Conservation (phyloP, 306 rosid species). For the Ochetophila trinervis region DNA sequence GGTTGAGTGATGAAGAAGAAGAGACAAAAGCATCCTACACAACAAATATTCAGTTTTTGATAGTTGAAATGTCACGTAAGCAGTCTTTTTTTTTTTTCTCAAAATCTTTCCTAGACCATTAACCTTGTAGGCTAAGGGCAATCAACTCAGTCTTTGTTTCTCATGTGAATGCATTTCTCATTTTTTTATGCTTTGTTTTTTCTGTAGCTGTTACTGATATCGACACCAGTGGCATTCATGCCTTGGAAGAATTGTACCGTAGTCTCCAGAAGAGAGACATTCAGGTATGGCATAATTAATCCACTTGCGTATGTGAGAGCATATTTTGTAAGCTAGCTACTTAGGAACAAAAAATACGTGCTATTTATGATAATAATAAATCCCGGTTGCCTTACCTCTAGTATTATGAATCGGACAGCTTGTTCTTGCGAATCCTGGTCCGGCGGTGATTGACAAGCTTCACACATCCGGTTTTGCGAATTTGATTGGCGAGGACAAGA, state of each 20-base stretch:
- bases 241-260: constrained; percentile 75
- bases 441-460: constrained; percentile 74
- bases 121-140: too few relatives aligned
- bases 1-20: constrained; percentile 81
- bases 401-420: constrained; percentile 46
- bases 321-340: too few relatives aligned
- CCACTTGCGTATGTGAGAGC: not conserved
- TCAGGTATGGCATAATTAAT: constrained; percentile 41
- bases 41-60: constrained; percentile 63
- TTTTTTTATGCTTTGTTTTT: constrained; percentile 1
- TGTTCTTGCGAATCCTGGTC: constrained; percentile 86
- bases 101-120: not conserved
- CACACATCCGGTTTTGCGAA: constrained; percentile 48
- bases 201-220: constrained; percentile 83
- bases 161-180: constrained; percentile 10
- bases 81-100: constrained; percentile 1
- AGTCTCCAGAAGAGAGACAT: constrained; percentile 70
- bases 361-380: not conserved
- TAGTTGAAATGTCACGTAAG: constrained; percentile 96
- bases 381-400: constrained; percentile 38
- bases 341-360: not conserved
- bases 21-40: constrained; percentile 38
- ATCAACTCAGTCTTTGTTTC: too few relatives aligned
- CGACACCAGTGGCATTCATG: constrained; percentile 93
- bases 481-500: constrained; percentile 64